Conservation (phyloP, 257 asterid species). For the Lycium ferocissimum region DNA sequence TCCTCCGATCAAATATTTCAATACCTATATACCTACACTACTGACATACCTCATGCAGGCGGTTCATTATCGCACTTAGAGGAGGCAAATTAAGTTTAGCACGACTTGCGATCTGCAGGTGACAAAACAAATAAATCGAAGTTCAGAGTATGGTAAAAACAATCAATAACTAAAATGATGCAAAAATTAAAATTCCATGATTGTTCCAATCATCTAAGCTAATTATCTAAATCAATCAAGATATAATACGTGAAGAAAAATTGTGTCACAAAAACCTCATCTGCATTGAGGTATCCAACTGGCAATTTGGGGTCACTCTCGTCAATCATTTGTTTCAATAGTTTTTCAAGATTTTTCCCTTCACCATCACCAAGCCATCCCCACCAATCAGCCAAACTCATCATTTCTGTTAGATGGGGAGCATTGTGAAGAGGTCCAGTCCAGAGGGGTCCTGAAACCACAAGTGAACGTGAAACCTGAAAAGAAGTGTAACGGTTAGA, state of each 20-base stretch:
- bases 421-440: slow-evolving; percentile 88
- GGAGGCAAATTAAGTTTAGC: slow-evolving; percentile 81
- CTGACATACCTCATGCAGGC: slow-evolving; percentile 62
- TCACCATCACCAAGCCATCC: slow-evolving; percentile 71
- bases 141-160: neutral
- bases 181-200: neutral
- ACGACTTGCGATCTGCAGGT: slow-evolving; percentile 76
- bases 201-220: neutral
- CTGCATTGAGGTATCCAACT: slow-evolving; percentile 75
- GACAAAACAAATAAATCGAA: slow-evolving; percentile 20
- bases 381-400: slow-evolving; percentile 78
- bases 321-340: slow-evolving; percentile 68
- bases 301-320: slow-evolving; percentile 90
- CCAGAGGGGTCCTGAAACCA: slow-evolving; percentile 96
- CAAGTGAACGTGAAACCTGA: slow-evolving; percentile 70
- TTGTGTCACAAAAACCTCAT: slow-evolving; percentile 62
- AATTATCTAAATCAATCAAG: neutral
- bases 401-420: slow-evolving; percentile 62
- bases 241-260: neutral
- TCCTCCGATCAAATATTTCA: slow-evolving; percentile 2
- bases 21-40: neutral
- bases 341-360: slow-evolving; percentile 67
- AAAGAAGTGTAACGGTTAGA: slow-evolving; percentile 22
- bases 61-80: slow-evolving; percentile 48
- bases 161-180: neutral